phyloP scores from a whole-genome alignment of 306 rosid species.

The Rubus parviflorus region DNA sequence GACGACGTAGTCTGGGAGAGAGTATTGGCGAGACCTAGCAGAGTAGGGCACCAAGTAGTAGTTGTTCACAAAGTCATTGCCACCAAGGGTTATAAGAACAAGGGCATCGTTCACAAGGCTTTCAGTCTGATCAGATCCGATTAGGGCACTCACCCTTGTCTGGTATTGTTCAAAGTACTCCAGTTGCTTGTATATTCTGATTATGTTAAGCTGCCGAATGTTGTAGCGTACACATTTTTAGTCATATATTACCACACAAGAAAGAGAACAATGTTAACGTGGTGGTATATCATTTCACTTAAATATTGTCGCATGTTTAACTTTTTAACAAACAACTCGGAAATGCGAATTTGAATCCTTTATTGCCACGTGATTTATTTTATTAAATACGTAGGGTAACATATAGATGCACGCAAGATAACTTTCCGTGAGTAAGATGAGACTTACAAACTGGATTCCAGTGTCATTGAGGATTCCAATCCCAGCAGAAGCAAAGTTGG shows the following conservation, averaged over 20 bases:
- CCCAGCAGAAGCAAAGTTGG: constrained; percentile 93
- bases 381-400: neutral
- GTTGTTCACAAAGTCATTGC: constrained; percentile 89
- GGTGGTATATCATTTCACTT: neutral
- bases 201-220: constrained; percentile 63
- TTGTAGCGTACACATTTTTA: neutral
- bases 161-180: constrained; percentile 62
- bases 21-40: constrained; percentile 76
- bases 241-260: neutral
- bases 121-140: constrained; percentile 45
- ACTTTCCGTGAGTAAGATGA: neutral
- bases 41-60: constrained; percentile 78
- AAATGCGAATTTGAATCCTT: too few species aligned
- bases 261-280: too few species aligned
- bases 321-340: too few species aligned
- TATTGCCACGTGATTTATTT: too few species aligned
- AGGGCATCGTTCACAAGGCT: constrained; percentile 57
- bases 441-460: constrained; percentile 78
- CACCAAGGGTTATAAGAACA: constrained; percentile 73
- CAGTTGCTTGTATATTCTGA: constrained; percentile 58
- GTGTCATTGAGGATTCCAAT: constrained; percentile 91
- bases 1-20: constrained; percentile 76
- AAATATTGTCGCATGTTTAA: neutral
- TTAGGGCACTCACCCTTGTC: constrained; percentile 46
- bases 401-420: neutral